These are phyloP conservation scores for Tricladium varicosporioides DNA, from an alignment of 2,329 filamentous ascomycete genomes.

Conservation along the genomic window DNA sequence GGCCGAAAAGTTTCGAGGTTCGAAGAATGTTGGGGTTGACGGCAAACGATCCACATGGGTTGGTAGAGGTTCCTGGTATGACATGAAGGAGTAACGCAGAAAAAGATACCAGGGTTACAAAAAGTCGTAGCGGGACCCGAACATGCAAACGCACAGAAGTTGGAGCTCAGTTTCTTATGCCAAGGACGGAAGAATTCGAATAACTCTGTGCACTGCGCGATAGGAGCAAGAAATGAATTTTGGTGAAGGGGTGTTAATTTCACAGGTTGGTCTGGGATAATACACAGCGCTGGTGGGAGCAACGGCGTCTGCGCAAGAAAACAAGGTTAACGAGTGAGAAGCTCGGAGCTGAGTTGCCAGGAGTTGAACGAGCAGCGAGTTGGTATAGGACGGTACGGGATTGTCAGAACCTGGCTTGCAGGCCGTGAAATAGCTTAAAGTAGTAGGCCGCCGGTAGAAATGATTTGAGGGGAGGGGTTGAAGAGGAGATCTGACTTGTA, in stretches of 20 bases:
- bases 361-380: neutral
- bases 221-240: slow-evolving; percentile 1
- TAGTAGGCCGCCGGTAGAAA: neutral
- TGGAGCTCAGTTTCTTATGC: neutral
- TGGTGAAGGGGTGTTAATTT: slow-evolving; percentile 26
- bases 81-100: slow-evolving; percentile 23
- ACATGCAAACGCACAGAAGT: slow-evolving; percentile 14
- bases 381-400: neutral
- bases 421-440: neutral
- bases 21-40: slow-evolving; percentile 7
- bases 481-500: neutral
- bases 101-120: slow-evolving; percentile 21
- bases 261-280: slow-evolving; percentile 2
- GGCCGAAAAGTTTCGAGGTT: neutral
- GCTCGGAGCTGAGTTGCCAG: neutral
- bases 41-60: slow-evolving; percentile 16
- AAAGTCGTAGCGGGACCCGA: slow-evolving; percentile 23
- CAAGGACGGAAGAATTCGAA: slow-evolving; percentile 9
- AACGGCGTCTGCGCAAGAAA: slow-evolving; percentile 11
- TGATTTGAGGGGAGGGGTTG: slow-evolving; percentile 1
- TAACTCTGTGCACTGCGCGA: neutral
- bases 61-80: slow-evolving; percentile 15
- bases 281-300: neutral
- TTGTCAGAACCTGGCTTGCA: neutral
- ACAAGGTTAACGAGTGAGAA: slow-evolving; percentile 5